These are phyloP conservation scores for Fonsecaea pedrosoi DNA, from an alignment of 2,329 filamentous ascomycete species.

Conservation along the genomic window DNA sequence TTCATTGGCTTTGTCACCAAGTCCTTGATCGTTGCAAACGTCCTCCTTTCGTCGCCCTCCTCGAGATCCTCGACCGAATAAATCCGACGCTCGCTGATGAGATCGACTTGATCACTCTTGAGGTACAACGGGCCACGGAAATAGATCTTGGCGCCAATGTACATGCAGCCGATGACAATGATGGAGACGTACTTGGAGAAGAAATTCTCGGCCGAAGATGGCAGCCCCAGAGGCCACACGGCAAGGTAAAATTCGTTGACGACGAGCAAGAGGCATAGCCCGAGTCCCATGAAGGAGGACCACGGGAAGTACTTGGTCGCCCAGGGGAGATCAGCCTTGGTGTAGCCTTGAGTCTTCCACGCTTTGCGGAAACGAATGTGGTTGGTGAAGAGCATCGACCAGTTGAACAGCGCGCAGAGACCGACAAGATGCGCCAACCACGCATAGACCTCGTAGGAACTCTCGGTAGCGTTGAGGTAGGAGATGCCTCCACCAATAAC, in stretches of 20 bases:
- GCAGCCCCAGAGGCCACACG: constrained; percentile 52
- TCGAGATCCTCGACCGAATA: constrained; percentile 17
- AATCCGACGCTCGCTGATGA: constrained; percentile 24
- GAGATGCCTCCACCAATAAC: constrained; percentile 62
- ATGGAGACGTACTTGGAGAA: constrained; percentile 58
- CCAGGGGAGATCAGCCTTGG: constrained; percentile 50
- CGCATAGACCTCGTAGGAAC: constrained; percentile 52
- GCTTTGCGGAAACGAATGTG: constrained; percentile 54
- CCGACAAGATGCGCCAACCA: constrained; percentile 58
- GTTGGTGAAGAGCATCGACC: constrained; percentile 54
- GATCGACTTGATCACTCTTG: constrained; percentile 20
- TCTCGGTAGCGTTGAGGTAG: constrained; percentile 54
- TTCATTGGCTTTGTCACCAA: too few relatives aligned
- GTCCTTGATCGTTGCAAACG: too few relatives aligned
- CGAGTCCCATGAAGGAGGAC: constrained; percentile 53
- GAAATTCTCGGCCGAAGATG: constrained; percentile 50
- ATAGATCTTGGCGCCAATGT: constrained; percentile 50
- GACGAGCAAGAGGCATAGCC: constrained; percentile 54
- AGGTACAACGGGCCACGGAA: constrained; percentile 43
- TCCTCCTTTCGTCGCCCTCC: too few relatives aligned
- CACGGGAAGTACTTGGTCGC: constrained; percentile 55
- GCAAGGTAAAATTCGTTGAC: constrained; percentile 57
- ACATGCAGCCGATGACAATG: constrained; percentile 52
- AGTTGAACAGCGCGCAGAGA: constrained; percentile 54
- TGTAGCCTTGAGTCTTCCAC: constrained; percentile 51